phyloP scores from a whole-genome alignment of 176 grass and related monocot species.

The Carex littledalei region DNA sequence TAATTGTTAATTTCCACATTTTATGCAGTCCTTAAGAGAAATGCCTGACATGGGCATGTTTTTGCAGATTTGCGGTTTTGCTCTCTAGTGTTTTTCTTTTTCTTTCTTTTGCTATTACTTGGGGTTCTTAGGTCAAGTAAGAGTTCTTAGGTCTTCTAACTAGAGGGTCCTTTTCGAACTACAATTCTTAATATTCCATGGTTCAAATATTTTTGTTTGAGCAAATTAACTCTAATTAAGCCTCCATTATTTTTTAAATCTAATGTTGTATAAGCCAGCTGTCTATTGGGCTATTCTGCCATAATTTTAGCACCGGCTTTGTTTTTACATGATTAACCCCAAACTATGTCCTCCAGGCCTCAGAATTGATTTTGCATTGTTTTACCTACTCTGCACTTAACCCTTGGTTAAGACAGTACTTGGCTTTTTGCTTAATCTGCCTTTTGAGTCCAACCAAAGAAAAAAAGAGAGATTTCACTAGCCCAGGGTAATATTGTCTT shows the following conservation, averaged over 20 bases:
- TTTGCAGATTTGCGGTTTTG: background rate
- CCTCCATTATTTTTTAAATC: background rate
- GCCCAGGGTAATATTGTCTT: background rate
- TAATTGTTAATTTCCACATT: background rate
- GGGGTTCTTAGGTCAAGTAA: background rate
- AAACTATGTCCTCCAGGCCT: background rate
- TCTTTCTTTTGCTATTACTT: background rate
- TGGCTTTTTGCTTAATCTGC: background rate
- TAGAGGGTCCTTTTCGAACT: background rate
- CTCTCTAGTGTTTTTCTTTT: background rate
- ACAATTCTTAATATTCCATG: background rate
- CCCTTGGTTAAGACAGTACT: background rate
- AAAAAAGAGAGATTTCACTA: background rate
- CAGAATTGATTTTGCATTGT: background rate
- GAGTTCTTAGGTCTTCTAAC: background rate
- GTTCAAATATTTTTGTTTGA: background rate
- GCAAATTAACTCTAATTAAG: background rate
- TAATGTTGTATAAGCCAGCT: background rate
- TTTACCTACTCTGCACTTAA: background rate
- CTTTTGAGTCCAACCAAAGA: background rate
- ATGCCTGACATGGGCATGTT: background rate
- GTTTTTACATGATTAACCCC: background rate
- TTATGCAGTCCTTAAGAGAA: background rate
- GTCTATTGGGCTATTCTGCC: background rate
- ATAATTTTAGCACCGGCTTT: background rate